A percentile compares a stretch with the other conserved stretches of the same genome.
These are phyloP conservation scores for Mrakia blollopis DNA, from an alignment of 768 basidiomycete species.

Conservation along the genomic window DNA sequence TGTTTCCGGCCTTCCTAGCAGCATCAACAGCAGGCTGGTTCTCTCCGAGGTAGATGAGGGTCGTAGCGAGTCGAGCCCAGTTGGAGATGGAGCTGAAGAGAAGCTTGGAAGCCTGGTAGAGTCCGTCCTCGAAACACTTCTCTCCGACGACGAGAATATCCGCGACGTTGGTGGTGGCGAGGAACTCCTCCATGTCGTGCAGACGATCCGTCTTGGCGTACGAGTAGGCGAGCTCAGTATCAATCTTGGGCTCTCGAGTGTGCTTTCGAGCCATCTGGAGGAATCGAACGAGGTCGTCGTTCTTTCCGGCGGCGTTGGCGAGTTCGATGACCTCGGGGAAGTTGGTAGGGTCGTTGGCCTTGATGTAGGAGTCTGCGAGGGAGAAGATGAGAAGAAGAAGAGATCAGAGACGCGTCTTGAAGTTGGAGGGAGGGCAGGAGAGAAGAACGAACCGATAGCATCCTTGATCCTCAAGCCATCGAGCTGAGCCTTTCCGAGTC, in stretches of 20 bases:
- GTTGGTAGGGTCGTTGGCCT: slow-evolving; percentile 90
- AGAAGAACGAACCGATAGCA: slow-evolving; percentile 67
- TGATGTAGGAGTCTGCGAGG: slow-evolving; percentile 84
- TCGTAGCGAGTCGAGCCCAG: slow-evolving; percentile 96
- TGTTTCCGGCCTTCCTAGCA: slow-evolving; percentile 98
- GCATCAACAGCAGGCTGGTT: slow-evolving; percentile 98
- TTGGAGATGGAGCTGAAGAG: slow-evolving; percentile 96
- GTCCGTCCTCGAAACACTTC: slow-evolving; percentile 96
- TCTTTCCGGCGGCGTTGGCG: slow-evolving; percentile 81
- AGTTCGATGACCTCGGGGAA: slow-evolving; percentile 95
- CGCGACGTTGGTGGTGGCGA: slow-evolving; percentile 96
- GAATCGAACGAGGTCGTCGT: slow-evolving; percentile 89
- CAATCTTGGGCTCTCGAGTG: slow-evolving; percentile 93
- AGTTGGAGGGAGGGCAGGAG: background rate
- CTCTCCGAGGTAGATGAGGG: slow-evolving; percentile 95
- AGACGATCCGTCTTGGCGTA: slow-evolving; percentile 86
- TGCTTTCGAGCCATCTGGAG: slow-evolving; percentile 98
- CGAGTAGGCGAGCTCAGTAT: slow-evolving; percentile 95
- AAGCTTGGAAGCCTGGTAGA: slow-evolving; percentile 94
- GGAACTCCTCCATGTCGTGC: slow-evolving; percentile 99
- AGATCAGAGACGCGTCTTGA: background rate
- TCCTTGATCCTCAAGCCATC: slow-evolving; percentile 98
- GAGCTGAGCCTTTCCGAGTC: slow-evolving; percentile 96
- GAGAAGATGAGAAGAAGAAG: slow-evolving; percentile 2
- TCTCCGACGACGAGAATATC: slow-evolving; percentile 95